Base-by-base conservation (phyloP, 2,329 filamentous ascomycete species). In the Leptosphaerulina australis region DNA sequence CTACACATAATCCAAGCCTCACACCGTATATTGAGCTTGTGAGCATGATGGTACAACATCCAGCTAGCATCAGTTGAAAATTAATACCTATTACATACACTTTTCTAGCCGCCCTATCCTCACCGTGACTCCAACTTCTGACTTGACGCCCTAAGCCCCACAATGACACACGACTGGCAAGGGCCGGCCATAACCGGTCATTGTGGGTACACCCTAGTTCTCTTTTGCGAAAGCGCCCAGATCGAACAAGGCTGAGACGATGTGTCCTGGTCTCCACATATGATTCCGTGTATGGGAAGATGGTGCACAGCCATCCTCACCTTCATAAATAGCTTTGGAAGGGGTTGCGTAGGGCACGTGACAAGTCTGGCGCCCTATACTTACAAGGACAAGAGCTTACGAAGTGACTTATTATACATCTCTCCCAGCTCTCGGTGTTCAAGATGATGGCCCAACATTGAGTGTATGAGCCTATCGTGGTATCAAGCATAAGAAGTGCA, bases 131-230 rank as follows among this genome's bases (percentile, higher is more conserved):
- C 28, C 24, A 14, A 18, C 17, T 22, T 22, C 26, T 2, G 18
- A 22, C 11, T 4, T 8, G 18, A 15, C 7, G 15, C 10, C 22
- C 15, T 3, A 14, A 11, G 34, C 24, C 30, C 24, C 29, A 21
- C 30, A 30, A 11, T 31, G 41, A 41, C 48, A 41, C 48, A 38
- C 20, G 26, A 28, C 15, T 28, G 40, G 17, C 25, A 29, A 43
- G 20, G 48, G 40, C 3, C 9, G n/a, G n/a, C 18, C 41, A 35
- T 41, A 28, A 37, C 41, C 48, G 48, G 48, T 51, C 48, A 46
- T 28, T 51, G 48, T 51, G 41, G 48, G 29, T 21, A 31, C 36
- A 18, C 21, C 48, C 37, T 24, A 22, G 43, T 37, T 37, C 28
- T 40, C 24, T 4, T 3, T 5, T 3, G 11, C 10, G 26, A 25